phyloP scores from a whole-genome alignment of 441 rosid species.

The Aleurites moluccanus region DNA sequence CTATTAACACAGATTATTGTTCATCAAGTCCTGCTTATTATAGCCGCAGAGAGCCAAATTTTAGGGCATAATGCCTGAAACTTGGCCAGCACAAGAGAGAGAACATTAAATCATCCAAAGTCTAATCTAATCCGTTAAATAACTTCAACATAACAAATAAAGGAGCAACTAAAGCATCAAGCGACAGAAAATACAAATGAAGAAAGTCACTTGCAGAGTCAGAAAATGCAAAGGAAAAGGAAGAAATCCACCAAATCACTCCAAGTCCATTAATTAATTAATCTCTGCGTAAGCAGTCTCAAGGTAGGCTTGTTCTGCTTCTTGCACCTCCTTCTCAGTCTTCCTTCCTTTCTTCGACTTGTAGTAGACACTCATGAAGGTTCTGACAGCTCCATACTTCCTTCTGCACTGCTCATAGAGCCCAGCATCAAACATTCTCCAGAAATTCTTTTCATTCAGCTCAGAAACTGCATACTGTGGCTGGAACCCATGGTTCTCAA shows the following conservation, averaged over 20 bases:
- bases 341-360: constrained; percentile 97
- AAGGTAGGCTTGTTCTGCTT: constrained; percentile 87
- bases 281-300: constrained; percentile 77
- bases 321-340: constrained; percentile 97
- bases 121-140: constrained; percentile 8
- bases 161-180: not conserved
- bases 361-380: constrained; percentile 97
- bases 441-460: constrained; percentile 83
- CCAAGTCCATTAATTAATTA: constrained; percentile 30
- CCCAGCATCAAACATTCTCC: constrained; percentile 96
- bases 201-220: constrained; percentile 15
- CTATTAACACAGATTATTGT: too few relatives aligned
- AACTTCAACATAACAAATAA: not conserved
- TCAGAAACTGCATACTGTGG: constrained; percentile 98
- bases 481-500: constrained; percentile 89
- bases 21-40: too few relatives aligned
- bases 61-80: too few relatives aligned
- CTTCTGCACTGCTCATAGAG: constrained; percentile 80
- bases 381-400: constrained; percentile 90
- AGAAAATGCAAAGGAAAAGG: constrained; percentile 8
- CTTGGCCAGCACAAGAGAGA: not conserved
- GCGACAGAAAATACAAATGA: constrained; percentile 7
- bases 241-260: constrained; percentile 7
- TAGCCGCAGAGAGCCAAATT: too few relatives aligned
- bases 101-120: not conserved